A percentile compares a stretch with the other conserved stretches of the same genome.
Evolutionary conservation across 2,329 filamentous ascomycete species (phyloP).

Genomic region (Talaromyces amestolkiae): DNA sequence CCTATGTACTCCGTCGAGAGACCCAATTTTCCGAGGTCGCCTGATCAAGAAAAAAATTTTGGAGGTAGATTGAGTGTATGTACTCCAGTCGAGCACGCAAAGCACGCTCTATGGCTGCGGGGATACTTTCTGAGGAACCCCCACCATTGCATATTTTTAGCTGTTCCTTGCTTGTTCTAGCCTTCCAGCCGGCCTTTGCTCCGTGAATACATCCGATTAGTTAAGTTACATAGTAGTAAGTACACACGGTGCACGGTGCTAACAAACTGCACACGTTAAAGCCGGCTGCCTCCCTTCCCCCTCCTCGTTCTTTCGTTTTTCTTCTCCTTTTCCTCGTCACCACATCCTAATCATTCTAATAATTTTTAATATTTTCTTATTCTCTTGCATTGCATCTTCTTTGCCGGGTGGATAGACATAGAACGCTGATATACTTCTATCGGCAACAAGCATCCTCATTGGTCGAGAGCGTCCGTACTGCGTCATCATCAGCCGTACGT

Average conservation of each 20-base stretch:
- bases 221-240: no score
- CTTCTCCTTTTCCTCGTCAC: neutral
- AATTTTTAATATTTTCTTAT: neutral
- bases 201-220: neutral
- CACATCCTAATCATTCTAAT: neutral
- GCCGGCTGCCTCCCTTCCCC: neutral
- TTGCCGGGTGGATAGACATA: neutral
- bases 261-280: neutral
- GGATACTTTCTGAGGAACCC: neutral
- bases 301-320: neutral
- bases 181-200: neutral
- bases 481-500: slow-evolving; percentile 27
- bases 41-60: slow-evolving; percentile 33
- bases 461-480: slow-evolving; percentile 1
- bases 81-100: neutral
- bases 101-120: neutral
- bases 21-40: slow-evolving; percentile 25
- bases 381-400: neutral
- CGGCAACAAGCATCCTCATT: neutral
- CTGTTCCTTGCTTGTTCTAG: slow-evolving; percentile 9
- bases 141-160: neutral
- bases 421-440: neutral
- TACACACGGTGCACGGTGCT: no score
- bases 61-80: neutral
- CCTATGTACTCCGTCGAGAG: slow-evolving; percentile 2